Evolutionary conservation across 2,329 filamentous ascomycete species (phyloP).

Genomic region (Colletotrichum spinosum): DNA sequence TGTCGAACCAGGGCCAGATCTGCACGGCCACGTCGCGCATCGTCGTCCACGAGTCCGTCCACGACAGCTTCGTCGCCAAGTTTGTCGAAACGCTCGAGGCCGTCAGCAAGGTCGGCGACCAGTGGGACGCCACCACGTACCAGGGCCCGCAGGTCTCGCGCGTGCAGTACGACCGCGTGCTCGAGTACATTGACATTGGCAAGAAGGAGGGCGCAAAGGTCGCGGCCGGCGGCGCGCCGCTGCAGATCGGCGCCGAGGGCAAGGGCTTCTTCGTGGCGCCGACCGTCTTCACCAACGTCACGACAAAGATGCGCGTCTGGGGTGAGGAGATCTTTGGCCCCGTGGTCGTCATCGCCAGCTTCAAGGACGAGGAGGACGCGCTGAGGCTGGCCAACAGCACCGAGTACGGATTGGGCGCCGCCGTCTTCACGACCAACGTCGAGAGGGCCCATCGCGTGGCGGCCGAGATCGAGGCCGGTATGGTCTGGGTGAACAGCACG

Average conservation of each 20-base stretch:
- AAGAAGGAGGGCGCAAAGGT: conserved; percentile 77
- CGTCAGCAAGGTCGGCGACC: conserved; percentile 73
- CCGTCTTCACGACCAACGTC: conserved; percentile 72
- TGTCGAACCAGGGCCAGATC: conserved; percentile 73
- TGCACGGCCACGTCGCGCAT: conserved; percentile 75
- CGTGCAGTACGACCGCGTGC: conserved; percentile 75
- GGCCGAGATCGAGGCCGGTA: conserved; percentile 70
- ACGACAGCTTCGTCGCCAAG: conserved; percentile 71
- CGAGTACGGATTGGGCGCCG: conserved; percentile 70
- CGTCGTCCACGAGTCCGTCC: conserved; percentile 71
- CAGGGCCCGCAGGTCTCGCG: conserved; percentile 82
- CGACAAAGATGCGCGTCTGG: conserved; percentile 55
- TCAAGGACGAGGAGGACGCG: conserved; percentile 56
- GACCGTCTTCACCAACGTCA: conserved; percentile 58
- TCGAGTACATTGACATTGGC: conserved; percentile 76
- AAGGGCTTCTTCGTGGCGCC: conserved; percentile 59
- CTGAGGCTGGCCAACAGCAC: conserved; percentile 62
- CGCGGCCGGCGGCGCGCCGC: conserved; percentile 66
- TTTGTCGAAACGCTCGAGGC: conserved; percentile 71
- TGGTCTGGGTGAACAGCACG: conserved; percentile 64
- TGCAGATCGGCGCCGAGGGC: conserved; percentile 48
- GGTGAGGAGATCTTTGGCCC: conserved; percentile 61
- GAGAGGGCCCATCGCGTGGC: conserved; percentile 60
- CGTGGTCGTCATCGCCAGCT: conserved; percentile 55
- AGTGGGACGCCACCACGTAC: conserved; percentile 75